Evolutionary conservation across 495 filamentous ascomycete genomes (phyloP), one percentile per base, ranked within the genome.

Genomic region (Daldinia caldariorum): DNA sequence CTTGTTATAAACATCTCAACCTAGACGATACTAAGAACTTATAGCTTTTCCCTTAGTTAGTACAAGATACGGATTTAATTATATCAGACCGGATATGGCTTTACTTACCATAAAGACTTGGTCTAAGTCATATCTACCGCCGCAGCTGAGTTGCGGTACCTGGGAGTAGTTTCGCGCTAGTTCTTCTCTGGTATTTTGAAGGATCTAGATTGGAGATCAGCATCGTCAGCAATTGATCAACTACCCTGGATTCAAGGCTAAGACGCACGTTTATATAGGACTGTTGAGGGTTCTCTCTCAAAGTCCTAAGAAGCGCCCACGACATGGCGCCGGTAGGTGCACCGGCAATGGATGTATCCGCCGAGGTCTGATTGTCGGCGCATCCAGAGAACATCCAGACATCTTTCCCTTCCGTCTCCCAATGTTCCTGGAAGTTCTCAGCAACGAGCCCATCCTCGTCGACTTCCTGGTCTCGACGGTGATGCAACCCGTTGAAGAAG

Each of bases 351-450:
- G 77, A 81, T 31, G 87, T 85, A 76, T 89, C 86, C 35, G 87
- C 87, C 38, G 79, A 83, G 1, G 87, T 89, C 79, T 89, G 86
- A 62, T 88, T 82, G 75, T 88, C 87, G 13, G 81, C 76, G 72
- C 87, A 89, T 3, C 87, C 87, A 50, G 79, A 83, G 67, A 87
- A 88, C 87, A 89, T 87, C 74, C 82, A 86, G 34, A 88, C 87
- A 66, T 85, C 81, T 64, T 83, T 82, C 12, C 84, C 83, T 66
- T 86, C 84, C 38, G 77, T 78, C 55, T 80, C 78, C 81, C 81
- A 89, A 60, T 86, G 81, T 60, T 84, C 82, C 31, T 77, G 73
- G 70, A 85, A 88, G 49, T 82, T 79, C 57, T 87, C 85, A 34
- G 81, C 74, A 0, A 78, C 84, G 16, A 88, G 73, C 0, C 85